Evolutionary conservation across 108 stramenopile species (phyloP), one percentile per base, ranked within the genome.

Genomic region (Fistulifera solaris): DNA sequence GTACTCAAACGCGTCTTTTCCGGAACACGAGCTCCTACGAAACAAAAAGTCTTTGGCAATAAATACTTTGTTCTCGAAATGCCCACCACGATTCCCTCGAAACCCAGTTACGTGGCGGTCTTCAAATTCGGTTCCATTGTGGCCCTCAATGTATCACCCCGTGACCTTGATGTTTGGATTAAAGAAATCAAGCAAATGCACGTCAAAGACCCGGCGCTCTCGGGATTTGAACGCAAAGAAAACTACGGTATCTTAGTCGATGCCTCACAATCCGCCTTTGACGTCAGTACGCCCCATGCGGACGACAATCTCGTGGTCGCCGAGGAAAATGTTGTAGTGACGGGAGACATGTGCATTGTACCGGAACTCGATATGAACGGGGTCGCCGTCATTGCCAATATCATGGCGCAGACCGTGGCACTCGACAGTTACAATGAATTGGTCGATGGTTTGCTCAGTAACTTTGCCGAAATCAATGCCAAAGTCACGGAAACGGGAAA

Each of bases 321-420:
- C 19, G 57, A 75, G 13, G 61, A 69, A 38, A 62, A 81, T 25
- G 68, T 71, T 16, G 49, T 69, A 0, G 80, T 86, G 22, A 84
- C 78, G 21, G 79, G 80, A 14, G 93, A 91, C 40, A 78, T 74
- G 55, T 87, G 89, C 21, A 65, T 83, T 40, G 82, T 96, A 18
- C 75, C 78, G 56, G 78, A 80, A 52, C 59, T 96, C 44, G 87
- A 94, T 49, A 80, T 91, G 71, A 86, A 94, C 55, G 88, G 83
- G 13, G 84, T 93, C n/a, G 84, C 80, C 27, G 87, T 96, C 41
- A 83, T 96, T 31, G 76, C 81, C 18, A 81, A 83, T 43, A 79
- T 96, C 43, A 82, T 96, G 87, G 95, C 81, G 2, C 89, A 94
- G 58, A 84, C 85, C 18, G 91, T 94, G 0, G 95, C 95, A 10